These are phyloP conservation scores for Mycena galericulata DNA, from an alignment of 768 basidiomycete species.

Conservation along the genomic window DNA sequence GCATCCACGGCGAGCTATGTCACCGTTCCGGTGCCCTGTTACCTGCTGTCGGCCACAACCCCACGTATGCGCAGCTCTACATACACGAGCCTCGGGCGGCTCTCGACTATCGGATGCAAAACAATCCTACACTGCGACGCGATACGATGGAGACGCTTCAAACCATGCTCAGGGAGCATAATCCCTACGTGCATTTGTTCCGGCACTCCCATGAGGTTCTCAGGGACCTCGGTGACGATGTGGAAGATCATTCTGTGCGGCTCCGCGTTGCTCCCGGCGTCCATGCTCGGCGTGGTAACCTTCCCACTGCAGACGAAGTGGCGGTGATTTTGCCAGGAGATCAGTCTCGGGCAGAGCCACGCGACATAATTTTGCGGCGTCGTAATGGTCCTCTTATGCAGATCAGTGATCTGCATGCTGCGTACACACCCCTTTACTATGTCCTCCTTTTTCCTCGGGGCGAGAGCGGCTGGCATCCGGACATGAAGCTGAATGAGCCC, in stretches of 20 bases:
- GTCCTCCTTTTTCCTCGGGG: conserved; percentile 50
- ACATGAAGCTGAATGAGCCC: conserved; percentile 8
- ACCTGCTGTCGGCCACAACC: conserved; percentile 34
- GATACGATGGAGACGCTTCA: conserved; percentile 34
- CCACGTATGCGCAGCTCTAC: conserved; percentile 55
- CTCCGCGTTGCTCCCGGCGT: conserved; percentile 23
- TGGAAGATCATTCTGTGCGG: conserved; percentile 22
- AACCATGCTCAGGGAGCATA: background rate
- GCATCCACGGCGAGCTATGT: conserved; percentile 44
- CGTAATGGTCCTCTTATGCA: conserved; percentile 36
- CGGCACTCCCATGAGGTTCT: conserved; percentile 38
- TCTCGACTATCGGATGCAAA: conserved; percentile 17
- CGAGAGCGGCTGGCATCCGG: conserved; percentile 46
- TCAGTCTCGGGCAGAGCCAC: background rate
- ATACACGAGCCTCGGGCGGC: conserved; percentile 49
- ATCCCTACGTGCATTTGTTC: conserved; percentile 37
- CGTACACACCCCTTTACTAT: conserved; percentile 50
- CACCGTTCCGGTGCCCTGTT: conserved; percentile 49
- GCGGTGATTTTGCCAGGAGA: conserved; percentile 3
- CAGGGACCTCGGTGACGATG: conserved; percentile 31
- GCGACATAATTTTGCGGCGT: conserved; percentile 19
- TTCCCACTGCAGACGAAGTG: conserved; percentile 39
- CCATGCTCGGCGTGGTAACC: conserved; percentile 50
- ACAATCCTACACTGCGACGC: conserved; percentile 30
- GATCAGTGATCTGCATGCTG: conserved; percentile 41